phyloP scores from a whole-genome alignment of 768 basidiomycete species.

The Amanita fuliginea region DNA sequence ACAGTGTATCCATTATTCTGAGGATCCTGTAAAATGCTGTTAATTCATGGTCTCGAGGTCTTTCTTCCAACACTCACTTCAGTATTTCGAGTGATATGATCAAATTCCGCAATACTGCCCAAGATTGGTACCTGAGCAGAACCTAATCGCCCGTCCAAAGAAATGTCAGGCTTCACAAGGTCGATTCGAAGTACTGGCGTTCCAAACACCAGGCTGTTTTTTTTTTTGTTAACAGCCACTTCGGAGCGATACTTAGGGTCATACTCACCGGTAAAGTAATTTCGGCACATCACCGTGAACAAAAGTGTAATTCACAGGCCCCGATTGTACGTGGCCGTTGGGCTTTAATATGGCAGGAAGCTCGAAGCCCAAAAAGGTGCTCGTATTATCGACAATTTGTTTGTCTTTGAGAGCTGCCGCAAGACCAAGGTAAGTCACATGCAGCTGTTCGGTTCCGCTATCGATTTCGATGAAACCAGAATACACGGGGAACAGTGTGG shows the following conservation, averaged over 20 bases:
- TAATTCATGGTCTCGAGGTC: too few relatives aligned
- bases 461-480: slow-evolving; percentile 39
- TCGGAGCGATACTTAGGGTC: too few relatives aligned
- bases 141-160: slow-evolving; percentile 13
- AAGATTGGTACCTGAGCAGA: slow-evolving; percentile 17
- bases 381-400: slow-evolving; percentile 35
- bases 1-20: slow-evolving; percentile 20
- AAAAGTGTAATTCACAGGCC: slow-evolving; percentile 36
- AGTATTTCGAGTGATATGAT: slow-evolving; percentile 36
- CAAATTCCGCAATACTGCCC: slow-evolving; percentile 35
- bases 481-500: slow-evolving; percentile 41
- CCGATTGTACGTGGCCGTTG: slow-evolving; percentile 26
- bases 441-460: slow-evolving; percentile 19
- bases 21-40: slow-evolving; percentile 24
- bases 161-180: slow-evolving; percentile 27
- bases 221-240: too few relatives aligned
- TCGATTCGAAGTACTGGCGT: slow-evolving; percentile 35
- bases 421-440: slow-evolving; percentile 32
- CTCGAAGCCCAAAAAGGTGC: slow-evolving; percentile 31
- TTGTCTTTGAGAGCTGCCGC: slow-evolving; percentile 26
- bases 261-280: slow-evolving; percentile 29
- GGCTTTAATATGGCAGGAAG: slow-evolving; percentile 32
- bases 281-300: slow-evolving; percentile 28
- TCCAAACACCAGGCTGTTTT: slow-evolving; percentile 35
- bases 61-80: slow-evolving; percentile 18